Base-by-base conservation (phyloP, 306 rosid genomes). In the Amphicarpaea edgeworthii region DNA sequence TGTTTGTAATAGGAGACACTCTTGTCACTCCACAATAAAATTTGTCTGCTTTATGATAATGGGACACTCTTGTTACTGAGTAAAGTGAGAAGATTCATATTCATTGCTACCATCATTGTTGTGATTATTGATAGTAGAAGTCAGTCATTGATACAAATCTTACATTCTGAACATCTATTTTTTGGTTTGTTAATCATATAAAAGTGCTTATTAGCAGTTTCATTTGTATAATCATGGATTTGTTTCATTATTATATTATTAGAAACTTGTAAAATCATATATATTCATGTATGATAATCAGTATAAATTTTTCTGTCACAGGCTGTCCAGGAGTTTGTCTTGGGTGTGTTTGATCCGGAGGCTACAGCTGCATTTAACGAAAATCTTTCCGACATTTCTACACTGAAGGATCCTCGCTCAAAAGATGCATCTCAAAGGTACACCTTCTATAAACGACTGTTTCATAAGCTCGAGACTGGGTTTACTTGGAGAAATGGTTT, bases 351-450 rank as follows among this genome's bases (percentile, higher is more conserved):
- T 73, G 96, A 95, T 86, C 91, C 84, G 0, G 97, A 92, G 83
- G 96, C 93, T 71, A 95, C 97, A 10, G 88, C 92, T 76, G 87
- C 85, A 55, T 81, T 80, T 79, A 90, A 95, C 84, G 85, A 80
- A 83, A 95, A 95, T 80, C 91, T 92, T 43, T 92, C 99, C 14
- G 93, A 95, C 82, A 83, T 92, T 78, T 90, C 99, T 73, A 80
- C 86, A n/a, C 78, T 92, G 70, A 90, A 92, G 77, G 97, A 95
- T 86, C 97, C 97, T 62, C 97, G 93, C 76, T 92, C 97, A 26
- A 89, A 89, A 81, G 99, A 95, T 62, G 97, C 97, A 66, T 90
- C 97, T 70, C 97, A 90, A 85, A 90, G 97, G 99, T 90, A 83
- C 71, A 83, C 71, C 78, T 67, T 86, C 77, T 46, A 12, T 61